Percentiles rank a stretch among this genome's conserved stretches.
Conservation (phyloP, 1,284 basidiomycete species). For the Marasmius tenuissimus region DNA sequence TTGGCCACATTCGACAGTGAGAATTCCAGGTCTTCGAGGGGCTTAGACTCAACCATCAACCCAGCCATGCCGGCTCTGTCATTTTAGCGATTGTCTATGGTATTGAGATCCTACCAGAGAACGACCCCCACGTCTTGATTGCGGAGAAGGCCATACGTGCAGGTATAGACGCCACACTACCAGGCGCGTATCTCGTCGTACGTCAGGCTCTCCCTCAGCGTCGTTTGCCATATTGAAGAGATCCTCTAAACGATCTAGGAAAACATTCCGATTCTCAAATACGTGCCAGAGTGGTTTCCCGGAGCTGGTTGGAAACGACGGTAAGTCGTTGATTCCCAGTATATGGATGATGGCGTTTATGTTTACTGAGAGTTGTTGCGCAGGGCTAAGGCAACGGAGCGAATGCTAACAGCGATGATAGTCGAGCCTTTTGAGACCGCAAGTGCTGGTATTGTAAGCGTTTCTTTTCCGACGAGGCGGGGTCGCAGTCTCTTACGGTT, state of each 20-base stretch:
- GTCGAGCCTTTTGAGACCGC: not conserved
- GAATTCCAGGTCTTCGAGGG: not conserved
- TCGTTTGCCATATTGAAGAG: no score
- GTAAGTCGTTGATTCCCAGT: not conserved
- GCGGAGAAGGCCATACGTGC: conserved; percentile 11
- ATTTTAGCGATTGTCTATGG: conserved; percentile 12
- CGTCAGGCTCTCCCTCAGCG: no score
- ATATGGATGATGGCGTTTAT: not conserved
- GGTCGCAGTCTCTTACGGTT: not conserved
- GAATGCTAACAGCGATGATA: not conserved
- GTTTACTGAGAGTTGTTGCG: not conserved
- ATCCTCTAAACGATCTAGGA: not conserved
- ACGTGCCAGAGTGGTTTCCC: conserved; percentile 14
- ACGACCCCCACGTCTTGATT: conserved; percentile 9
- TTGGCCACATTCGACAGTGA: not conserved
- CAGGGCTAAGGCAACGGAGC: not conserved
- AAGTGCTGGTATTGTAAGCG: not conserved
- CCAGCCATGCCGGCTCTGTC: not conserved
- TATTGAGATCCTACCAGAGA: conserved; percentile 8
- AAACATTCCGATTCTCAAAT: conserved; percentile 13
- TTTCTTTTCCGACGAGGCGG: not conserved
- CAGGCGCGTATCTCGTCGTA: conserved; percentile 12
- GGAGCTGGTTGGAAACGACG: not conserved
- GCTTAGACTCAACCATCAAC: not conserved
- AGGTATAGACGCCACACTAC: conserved; percentile 4